These are phyloP conservation scores for Saksenaea vasiformis DNA, from an alignment of 371 early-diverging fungal genomes.

Conservation along the genomic window DNA sequence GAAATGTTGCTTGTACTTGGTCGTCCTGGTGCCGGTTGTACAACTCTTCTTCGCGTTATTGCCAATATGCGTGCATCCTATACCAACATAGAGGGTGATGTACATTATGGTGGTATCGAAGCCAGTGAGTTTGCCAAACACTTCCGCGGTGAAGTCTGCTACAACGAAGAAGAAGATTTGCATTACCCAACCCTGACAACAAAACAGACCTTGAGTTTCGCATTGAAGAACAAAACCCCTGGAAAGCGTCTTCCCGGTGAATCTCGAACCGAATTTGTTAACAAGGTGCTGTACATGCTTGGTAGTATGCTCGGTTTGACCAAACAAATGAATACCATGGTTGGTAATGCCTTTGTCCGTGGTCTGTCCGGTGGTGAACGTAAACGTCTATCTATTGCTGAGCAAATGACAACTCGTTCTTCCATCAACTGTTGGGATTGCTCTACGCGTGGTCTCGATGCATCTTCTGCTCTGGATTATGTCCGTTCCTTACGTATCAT, in stretches of 20 bases:
- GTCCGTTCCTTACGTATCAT: constrained; percentile 65
- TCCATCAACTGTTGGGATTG: constrained; percentile 83
- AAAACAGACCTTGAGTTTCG: constrained; percentile 52
- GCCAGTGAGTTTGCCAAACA: constrained; percentile 35
- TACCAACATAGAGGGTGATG: constrained; percentile 36
- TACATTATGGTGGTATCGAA: constrained; percentile 47
- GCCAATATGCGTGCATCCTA: constrained; percentile 47
- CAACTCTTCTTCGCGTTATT: constrained; percentile 50
- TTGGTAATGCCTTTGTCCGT: constrained; percentile 81
- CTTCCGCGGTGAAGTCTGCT: constrained; percentile 48
- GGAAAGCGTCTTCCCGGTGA: constrained; percentile 30
- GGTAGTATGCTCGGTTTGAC: constrained; percentile 67
- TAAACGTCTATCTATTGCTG: constrained; percentile 84
- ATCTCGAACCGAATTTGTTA: constrained; percentile 17
- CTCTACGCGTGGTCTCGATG: constrained; percentile 87
- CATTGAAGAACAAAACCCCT: constrained; percentile 50
- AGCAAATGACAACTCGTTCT: constrained; percentile 79
- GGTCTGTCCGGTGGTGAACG: constrained; percentile 87
- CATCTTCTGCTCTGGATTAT: constrained; percentile 82
- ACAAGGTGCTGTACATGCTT: constrained; percentile 42
- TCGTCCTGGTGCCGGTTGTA: constrained; percentile 55
- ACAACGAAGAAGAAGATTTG: constrained; percentile 54
- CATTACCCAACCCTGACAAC: constrained; percentile 48
- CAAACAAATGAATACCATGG: constrained; percentile 73
- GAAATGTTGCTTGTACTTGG: constrained; percentile 59